phyloP scores from a whole-genome alignment of 2,329 filamentous ascomycete species.

The Lizonia empirigonia region DNA sequence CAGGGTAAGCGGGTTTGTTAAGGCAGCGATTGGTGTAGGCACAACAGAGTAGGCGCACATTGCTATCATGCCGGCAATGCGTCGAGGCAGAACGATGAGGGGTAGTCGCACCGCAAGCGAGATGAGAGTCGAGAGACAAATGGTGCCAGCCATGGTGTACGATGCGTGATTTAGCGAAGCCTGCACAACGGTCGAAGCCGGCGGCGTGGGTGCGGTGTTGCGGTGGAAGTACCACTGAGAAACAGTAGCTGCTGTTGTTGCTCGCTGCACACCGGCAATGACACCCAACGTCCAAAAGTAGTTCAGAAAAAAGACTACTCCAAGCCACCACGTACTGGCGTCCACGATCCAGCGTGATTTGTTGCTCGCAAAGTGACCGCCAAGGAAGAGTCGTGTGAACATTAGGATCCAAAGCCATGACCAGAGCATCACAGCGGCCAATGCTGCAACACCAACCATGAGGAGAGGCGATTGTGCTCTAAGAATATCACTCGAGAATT shows the following conservation, averaged over 20 bases:
- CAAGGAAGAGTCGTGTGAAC: slow-evolving; percentile 94
- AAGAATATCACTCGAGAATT: slow-evolving; percentile 89
- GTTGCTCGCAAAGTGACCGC: slow-evolving; percentile 73
- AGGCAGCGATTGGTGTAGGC: slow-evolving; percentile 79
- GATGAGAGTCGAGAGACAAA: slow-evolving; percentile 85
- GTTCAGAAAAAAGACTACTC: slow-evolving; percentile 87
- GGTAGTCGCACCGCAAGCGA: slow-evolving; percentile 82
- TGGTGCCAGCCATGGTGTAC: slow-evolving; percentile 88
- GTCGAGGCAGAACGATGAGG: slow-evolving; percentile 78
- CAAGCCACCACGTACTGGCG: slow-evolving; percentile 91
- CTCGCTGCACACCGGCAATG: slow-evolving; percentile 84
- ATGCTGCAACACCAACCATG: slow-evolving; percentile 77
- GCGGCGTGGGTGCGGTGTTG: slow-evolving; percentile 75
- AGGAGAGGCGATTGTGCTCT: slow-evolving; percentile 83
- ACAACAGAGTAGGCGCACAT: slow-evolving; percentile 79
- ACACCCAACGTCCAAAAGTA: slow-evolving; percentile 95
- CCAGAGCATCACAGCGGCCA: slow-evolving; percentile 79
- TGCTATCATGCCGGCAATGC: slow-evolving; percentile 70
- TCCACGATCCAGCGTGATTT: slow-evolving; percentile 75
- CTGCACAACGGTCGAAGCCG: slow-evolving; percentile 78
- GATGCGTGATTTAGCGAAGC: slow-evolving; percentile 82
- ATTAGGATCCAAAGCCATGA: slow-evolving; percentile 97
- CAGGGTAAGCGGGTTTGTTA: slow-evolving; percentile 89
- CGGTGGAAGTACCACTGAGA: slow-evolving; percentile 99
- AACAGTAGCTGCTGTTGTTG: slow-evolving; percentile 91